Conservation (phyloP, 2,329 filamentous ascomycete species). For the Aspergillus persii region DNA sequence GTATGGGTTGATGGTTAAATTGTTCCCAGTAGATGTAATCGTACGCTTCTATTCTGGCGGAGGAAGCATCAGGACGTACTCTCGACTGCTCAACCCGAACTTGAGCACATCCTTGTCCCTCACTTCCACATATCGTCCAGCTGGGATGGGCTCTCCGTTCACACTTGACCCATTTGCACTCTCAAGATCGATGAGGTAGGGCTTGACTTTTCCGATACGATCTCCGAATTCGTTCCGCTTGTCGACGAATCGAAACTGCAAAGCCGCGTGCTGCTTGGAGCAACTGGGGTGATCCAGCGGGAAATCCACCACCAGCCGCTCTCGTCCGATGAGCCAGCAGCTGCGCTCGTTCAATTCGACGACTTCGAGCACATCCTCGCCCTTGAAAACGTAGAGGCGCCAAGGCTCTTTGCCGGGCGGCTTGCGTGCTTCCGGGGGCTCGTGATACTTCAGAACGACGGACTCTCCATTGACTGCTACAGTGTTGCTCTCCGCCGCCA, state of each 20-base stretch:
- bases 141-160: conserved; percentile 71
- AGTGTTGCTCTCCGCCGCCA: conserved; percentile 86
- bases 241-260: conserved; percentile 86
- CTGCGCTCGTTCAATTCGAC: conserved; percentile 72
- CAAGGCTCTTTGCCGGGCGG: conserved; percentile 74
- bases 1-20: background rate
- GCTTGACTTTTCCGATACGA: conserved; percentile 72
- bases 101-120: conserved; percentile 83
- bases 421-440: conserved; percentile 88
- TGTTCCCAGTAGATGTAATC: background rate
- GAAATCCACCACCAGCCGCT: conserved; percentile 76
- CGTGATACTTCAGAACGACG: conserved; percentile 90
- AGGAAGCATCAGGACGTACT: conserved; percentile 92
- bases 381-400: conserved; percentile 94
- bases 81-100: conserved; percentile 83
- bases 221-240: conserved; percentile 86
- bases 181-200: conserved; percentile 90
- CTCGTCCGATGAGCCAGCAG: conserved; percentile 88
- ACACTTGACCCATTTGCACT: conserved; percentile 86
- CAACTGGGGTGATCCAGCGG: conserved; percentile 85
- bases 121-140: conserved; percentile 79
- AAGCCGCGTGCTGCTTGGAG: conserved; percentile 91
- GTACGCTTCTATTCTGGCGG: conserved; percentile 26
- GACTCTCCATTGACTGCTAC: conserved; percentile 61
- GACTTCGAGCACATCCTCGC: conserved; percentile 73